Evolutionary conservation across 1,139 yeast genomes (phyloP), one percentile per base, ranked within the genome.

Genomic region (Saccharomyces hybrid): DNA sequence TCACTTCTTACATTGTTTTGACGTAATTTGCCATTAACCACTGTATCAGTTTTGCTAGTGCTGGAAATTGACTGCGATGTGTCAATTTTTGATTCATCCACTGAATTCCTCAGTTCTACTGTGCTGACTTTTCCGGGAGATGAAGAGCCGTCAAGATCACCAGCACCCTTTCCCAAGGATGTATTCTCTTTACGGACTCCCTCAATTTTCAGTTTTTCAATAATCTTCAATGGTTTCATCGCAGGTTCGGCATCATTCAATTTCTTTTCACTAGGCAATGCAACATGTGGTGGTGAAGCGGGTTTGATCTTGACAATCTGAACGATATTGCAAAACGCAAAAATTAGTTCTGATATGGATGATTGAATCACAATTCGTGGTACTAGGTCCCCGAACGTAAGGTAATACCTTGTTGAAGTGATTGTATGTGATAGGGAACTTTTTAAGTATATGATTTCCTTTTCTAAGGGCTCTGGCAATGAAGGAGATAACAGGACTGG

Each of bases 401-500:
- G 82, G 69, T 76, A 88, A 67, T 88, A 89, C 64, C 97, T 78
- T 0, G 95, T 81, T 0, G 91, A 80, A 6, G 96, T 84, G 51
- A 91, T 82, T 1, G 86, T 79, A 71, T 87, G 90, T 34, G 91
- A 83, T 62, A 55, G 77, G 75, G 9, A 72, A 55, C 73, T 68
- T 50, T 81, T 56, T 12, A 47, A 44, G 48, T 58, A 56, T 12
- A 60, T 26, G 31, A 48, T 53, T 28, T 47, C 32, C 14, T 47
- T 28, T 47, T 24, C 44, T 38, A 38, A 19, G 14, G 44, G 19
- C 16, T 19, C 24, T 2, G 19, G n/a, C 2, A 9, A 7, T 38
- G 44, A 38, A 38, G 19, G 24, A 11, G 44, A 38, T 19, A 24
- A 38, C 19, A 38, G 12, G 12, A 38, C n/a, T 9, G 44, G 26